A percentile compares a stretch with the other conserved stretches of the same genome.
Evolutionary conservation across 192 early-diverging fungal species (phyloP).

Genomic region (Coemansia pectinata): DNA sequence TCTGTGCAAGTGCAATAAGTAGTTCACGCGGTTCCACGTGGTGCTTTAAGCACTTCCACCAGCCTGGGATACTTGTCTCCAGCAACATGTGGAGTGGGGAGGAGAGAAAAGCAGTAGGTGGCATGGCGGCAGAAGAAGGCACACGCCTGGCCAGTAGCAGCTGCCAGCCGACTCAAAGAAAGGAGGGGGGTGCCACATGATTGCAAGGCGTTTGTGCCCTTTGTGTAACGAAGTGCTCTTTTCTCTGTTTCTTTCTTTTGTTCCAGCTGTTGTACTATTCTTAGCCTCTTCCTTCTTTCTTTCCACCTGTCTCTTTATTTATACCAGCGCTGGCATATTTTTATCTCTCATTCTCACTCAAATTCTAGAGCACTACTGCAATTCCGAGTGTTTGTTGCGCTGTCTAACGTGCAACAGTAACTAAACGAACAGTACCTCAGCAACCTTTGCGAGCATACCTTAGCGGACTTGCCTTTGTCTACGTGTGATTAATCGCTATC

Average conservation of each 20-base stretch:
- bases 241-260: background rate
- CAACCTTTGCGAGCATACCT: background rate
- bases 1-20: background rate
- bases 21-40: background rate
- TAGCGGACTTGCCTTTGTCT: background rate
- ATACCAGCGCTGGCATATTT: background rate
- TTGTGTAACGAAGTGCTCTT: background rate
- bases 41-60: background rate
- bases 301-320: background rate
- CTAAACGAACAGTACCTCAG: background rate
- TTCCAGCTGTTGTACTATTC: background rate
- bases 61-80: background rate
- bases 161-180: background rate
- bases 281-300: background rate
- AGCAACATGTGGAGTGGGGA: background rate
- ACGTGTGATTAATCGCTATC: background rate
- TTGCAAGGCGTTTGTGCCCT: background rate
- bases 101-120: background rate
- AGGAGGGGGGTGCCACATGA: slow-evolving; percentile 1
- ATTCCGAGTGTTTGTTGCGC: background rate
- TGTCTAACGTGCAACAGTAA: background rate
- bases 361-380: background rate
- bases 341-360: background rate
- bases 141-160: background rate
- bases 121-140: background rate